Base-by-base conservation (phyloP, 441 rosid genomes). In the Erodium texanum region DNA sequence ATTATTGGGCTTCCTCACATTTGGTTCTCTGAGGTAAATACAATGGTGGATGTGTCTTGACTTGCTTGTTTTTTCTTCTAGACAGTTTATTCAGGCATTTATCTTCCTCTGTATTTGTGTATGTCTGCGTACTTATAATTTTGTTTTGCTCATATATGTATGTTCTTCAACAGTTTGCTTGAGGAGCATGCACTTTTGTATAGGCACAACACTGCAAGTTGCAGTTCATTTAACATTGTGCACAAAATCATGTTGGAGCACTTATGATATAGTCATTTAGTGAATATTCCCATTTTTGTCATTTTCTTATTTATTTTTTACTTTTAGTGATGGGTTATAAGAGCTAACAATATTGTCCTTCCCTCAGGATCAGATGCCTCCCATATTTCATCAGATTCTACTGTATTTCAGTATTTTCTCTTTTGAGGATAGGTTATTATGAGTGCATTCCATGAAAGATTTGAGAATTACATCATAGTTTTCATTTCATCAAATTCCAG, bases 1-100 rank as follows among this genome's bases (percentile, higher is more conserved):
- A 62, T 76, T 94, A 54, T 58, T 94, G 16, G 82, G 80, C 82
- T 85, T 85, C 80, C 78, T 89, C 34, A 79, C 76, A 75, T 87
- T 73, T 78, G 89, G 92, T 68, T 82, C 84, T 83, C 75, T 75
- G 34, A 76, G 80, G 84, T 89, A 79, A 74, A 38, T 27, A 66
- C 61, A 23, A 65, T 43, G 14, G 24, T 52, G 54, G 19, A 56
- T 41, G 2, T 66, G 23, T 67, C n/a, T 56, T 23, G 16, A 22
- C 36, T 68, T 8, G 12, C 59, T 70, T 32, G 36, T 32, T 32
- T 32, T 7, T 32, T 1, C 36, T 32, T 32, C 36, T 32, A 32
- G 36, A 32, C 36, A 32, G 36, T 32, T 32, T 32, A 32, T 32
- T 32, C 36, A 32, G 36, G 5, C 36, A 32, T 32, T 32, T 4